phyloP scores from a whole-genome alignment of 345 rosid species.

The Lagerstroemia speciosa region DNA sequence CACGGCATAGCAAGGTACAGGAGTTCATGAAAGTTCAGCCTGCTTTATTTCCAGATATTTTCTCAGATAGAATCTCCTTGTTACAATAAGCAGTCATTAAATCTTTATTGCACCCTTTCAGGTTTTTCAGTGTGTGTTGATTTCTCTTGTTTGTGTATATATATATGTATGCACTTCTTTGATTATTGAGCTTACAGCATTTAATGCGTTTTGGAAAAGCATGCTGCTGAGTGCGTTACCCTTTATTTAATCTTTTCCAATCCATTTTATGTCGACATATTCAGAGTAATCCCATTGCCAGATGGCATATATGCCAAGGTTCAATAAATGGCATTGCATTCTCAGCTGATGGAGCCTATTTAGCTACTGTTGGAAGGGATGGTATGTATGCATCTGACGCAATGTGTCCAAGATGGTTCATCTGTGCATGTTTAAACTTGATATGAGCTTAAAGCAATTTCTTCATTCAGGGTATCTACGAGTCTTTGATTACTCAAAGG shows the following conservation, averaged over 20 bases:
- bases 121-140: not conserved
- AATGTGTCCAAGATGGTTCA: not conserved
- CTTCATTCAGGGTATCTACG: constrained; percentile 70
- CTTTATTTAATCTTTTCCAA: not conserved
- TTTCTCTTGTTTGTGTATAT: not conserved
- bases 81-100: not conserved
- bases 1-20: constrained; percentile 85
- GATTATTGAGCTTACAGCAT: not conserved
- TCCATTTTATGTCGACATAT: constrained; percentile 14
- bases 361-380: constrained; percentile 99
- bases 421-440: constrained; percentile 3
- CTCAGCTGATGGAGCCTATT: constrained; percentile 72
- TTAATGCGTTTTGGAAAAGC: not conserved
- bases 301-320: constrained; percentile 98
- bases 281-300: constrained; percentile 95
- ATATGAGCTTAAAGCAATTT: constrained; percentile 11
- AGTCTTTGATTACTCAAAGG: constrained; percentile 72
- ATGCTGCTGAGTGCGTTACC: not conserved
- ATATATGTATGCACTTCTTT: not conserved
- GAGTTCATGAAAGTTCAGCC: not conserved
- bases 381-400: constrained; percentile 32
- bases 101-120: not conserved
- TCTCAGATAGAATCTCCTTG: not conserved
- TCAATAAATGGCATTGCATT: constrained; percentile 82
- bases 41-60: not conserved